Evolutionary conservation across 441 rosid genomes (phyloP), one percentile per base, ranked within the genome.

Genomic region (Populus hybrid): DNA sequence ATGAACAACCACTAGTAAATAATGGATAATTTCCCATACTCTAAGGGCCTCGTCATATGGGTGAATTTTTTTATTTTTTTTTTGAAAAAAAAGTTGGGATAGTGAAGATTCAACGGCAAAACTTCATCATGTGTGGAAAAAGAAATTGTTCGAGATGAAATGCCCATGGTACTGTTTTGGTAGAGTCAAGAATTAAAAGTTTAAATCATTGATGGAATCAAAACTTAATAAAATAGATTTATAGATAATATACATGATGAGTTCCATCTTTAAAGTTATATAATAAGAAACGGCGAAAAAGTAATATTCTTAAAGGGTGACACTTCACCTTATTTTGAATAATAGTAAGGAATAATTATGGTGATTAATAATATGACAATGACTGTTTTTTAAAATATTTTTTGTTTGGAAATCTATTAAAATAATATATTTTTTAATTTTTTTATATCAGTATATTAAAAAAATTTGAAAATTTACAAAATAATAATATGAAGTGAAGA

Each of bases 301-400:
- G 57, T 14, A 46, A 46, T 46, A 26, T 38, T 38, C 46, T 38
- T 38, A 38, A 38, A 38, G 46, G 46, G 12, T 38, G 46, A 38
- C 46, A 3, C 46, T 38, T 38, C 3, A 38, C 46, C 46, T 0
- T 38, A 38, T 9, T 38, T 38, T 38, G 12, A 38, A 9, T 38
- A 3, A 38, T 4, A 38, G 12, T 9, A 38, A 38, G 46, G 2
- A 38, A 0, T 38, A 2, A 9, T 26, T 26, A 26, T 0, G 46
- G 12, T 2, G 12, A 0, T 38, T 38, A 0, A 1, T 0, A 38
- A 0, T 0, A 38, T 0, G 0, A 38, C 2, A 38, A 1, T 0
- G 2, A 36, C 0, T 8, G 0, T 8, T 36, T 42, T 42, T 46
- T 3, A 12, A 46, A 46, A 0, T 12, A 12, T 14, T 46, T 46